Conservation (phyloP, 2,329 filamentous ascomycete species). For the Colletotrichum caudatum region DNA sequence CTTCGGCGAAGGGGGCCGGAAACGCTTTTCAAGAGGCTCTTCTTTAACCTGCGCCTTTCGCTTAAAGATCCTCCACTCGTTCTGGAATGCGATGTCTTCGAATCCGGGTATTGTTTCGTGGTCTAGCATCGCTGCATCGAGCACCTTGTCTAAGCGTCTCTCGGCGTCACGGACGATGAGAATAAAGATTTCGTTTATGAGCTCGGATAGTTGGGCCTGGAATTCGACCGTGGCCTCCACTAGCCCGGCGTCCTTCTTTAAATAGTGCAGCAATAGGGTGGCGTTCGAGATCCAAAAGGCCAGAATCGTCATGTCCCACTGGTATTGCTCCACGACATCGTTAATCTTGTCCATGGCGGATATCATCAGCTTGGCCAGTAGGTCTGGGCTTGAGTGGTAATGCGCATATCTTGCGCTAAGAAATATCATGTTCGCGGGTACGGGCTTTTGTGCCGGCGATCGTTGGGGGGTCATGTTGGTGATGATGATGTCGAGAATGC, state of each 20-base stretch:
- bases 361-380: slow-evolving; percentile 83
- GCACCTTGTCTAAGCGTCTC: slow-evolving; percentile 92
- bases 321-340: slow-evolving; percentile 91
- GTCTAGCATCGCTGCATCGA: slow-evolving; percentile 94
- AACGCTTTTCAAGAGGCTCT: slow-evolving; percentile 90
- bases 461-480: slow-evolving; percentile 98
- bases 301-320: slow-evolving; percentile 99
- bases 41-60: slow-evolving; percentile 90
- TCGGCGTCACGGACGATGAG: slow-evolving; percentile 97
- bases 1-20: slow-evolving; percentile 92
- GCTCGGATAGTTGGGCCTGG: slow-evolving; percentile 90
- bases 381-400: slow-evolving; percentile 90
- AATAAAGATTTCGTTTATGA: slow-evolving; percentile 98
- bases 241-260: slow-evolving; percentile 75
- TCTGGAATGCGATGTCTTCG: slow-evolving; percentile 95
- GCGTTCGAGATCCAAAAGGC: slow-evolving; percentile 99
- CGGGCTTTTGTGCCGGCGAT: slow-evolving; percentile 96
- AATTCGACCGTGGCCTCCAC: slow-evolving; percentile 67
- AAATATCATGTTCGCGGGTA: slow-evolving; percentile 97
- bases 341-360: slow-evolving; percentile 97
- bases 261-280: slow-evolving; percentile 92
- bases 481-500: slow-evolving; percentile 94
- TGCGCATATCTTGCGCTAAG: slow-evolving; percentile 95
- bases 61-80: slow-evolving; percentile 98
- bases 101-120: slow-evolving; percentile 98